Evolutionary conservation across 2,329 filamentous ascomycete species (phyloP), one percentile per base, ranked within the genome.

Genomic region (Curvularia eragrostidis): DNA sequence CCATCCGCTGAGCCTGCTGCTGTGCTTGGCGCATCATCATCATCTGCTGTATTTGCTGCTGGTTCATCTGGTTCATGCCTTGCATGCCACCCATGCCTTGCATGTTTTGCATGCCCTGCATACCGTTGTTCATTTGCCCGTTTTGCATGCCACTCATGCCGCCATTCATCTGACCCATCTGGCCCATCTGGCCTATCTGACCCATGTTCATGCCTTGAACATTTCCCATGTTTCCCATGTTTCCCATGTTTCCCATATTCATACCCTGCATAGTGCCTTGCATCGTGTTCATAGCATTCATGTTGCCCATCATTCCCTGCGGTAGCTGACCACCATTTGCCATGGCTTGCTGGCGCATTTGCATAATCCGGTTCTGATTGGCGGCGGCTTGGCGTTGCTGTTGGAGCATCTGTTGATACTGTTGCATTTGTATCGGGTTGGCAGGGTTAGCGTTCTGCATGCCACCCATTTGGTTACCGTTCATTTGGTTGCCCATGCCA

Each of bases 1-100:
- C 60, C 59, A 66, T 65, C 39, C 68, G 56, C 30, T 70, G 66
- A 21, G 63, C 61, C 43, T 67, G 62, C 46, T 65, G 63, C 49
- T 75, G 73, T 4, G 66, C 67, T 58, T 73, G 72, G n/a, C 68
- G 58, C 72, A 74, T 71, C 63, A 73, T 65, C 65, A 72, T 67
- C 67, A 73, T 71, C 58, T 73, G 70, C 59, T 73, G 70, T 54
- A 68, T 60, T 46, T 76, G 72, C 56, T 75, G 71, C 57, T 69
- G 69, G 15, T 67, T 72, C 63, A 68, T 71, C 39, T 68, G 63
- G 6, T 58, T 63, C 59, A 67, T 72, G 54, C 55, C 63, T 55
- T 56, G 43, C 44, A 47, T 48, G 8, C 23, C 23, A 18, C 38
- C 30, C 53, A 55, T 64, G 8, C 56, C 58, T 44, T 68, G 63